These are phyloP conservation scores for Aspergillus awamori DNA, from an alignment of 2,329 filamentous ascomycete genomes.

Conservation along the genomic window DNA sequence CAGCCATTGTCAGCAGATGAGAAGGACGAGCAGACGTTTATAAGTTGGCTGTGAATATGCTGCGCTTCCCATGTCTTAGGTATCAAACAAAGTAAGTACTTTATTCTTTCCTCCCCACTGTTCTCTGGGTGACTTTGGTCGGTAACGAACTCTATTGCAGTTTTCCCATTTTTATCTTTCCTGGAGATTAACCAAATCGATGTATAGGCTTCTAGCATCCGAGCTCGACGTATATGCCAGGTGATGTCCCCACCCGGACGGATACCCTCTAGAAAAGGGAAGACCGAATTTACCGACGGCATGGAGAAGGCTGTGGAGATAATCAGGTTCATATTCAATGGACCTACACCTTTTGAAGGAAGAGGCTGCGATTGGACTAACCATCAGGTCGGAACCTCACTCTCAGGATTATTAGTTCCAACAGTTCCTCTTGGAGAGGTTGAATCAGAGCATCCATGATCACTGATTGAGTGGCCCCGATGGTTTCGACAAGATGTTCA, in stretches of 20 bases:
- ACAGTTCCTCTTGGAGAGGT: slow-evolving; percentile 3
- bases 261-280: slow-evolving; percentile 11
- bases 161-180: background rate
- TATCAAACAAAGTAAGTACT: slow-evolving; percentile 7
- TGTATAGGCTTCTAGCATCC: slow-evolving; percentile 6
- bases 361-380: slow-evolving; percentile 1
- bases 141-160: background rate
- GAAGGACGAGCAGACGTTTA: slow-evolving; percentile 3
- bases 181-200: slow-evolving; percentile 8
- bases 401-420: slow-evolving; percentile 7
- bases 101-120: background rate
- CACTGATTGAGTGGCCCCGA: background rate
- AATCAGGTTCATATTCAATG: background rate
- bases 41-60: slow-evolving; percentile 2
- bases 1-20: background rate
- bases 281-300: slow-evolving; percentile 11
- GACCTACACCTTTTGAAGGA: no score
- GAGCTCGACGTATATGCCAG: slow-evolving; percentile 12
- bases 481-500: slow-evolving; percentile 1
- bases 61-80: slow-evolving; percentile 12
- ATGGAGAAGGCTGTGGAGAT: slow-evolving; percentile 9
- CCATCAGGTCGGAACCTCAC: slow-evolving; percentile 4
- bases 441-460: slow-evolving; percentile 6
- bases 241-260: slow-evolving; percentile 1
- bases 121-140: background rate